These are phyloP conservation scores for Ascochyta viciae-villosae DNA, from an alignment of 2,329 filamentous ascomycete genomes.

Conservation along the genomic window DNA sequence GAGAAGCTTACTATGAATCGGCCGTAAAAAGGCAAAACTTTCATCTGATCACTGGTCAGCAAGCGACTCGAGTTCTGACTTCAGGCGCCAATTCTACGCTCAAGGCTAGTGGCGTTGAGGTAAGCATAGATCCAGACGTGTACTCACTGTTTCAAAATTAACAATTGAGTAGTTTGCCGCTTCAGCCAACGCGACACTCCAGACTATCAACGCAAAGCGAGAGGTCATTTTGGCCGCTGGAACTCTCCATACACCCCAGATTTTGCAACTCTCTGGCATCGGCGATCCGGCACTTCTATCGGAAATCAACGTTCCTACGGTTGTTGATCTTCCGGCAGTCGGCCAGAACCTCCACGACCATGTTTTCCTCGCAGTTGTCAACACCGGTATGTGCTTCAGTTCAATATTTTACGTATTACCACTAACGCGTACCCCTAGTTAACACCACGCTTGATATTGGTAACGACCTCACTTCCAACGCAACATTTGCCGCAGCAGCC, in stretches of 20 bases:
- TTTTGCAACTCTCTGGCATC: slow-evolving; percentile 39
- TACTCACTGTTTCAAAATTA: background rate
- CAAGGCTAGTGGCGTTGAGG: slow-evolving; percentile 29
- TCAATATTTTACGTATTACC: background rate
- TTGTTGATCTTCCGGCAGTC: slow-evolving; percentile 37
- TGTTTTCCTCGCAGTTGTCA: slow-evolving; percentile 17
- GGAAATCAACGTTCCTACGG: slow-evolving; percentile 25
- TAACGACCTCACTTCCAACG: slow-evolving; percentile 20
- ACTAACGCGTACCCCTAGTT: background rate
- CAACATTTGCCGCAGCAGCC: slow-evolving; percentile 31
- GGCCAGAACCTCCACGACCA: slow-evolving; percentile 37
- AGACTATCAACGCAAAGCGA: slow-evolving; percentile 26
- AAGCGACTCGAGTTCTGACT: slow-evolving; percentile 25
- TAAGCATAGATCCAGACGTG: background rate
- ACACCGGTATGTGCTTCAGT: slow-evolving; percentile 13
- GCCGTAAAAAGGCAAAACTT: slow-evolving; percentile 27
- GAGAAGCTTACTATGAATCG: slow-evolving; percentile 30
- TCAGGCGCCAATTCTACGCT: slow-evolving; percentile 4
- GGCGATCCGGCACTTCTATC: slow-evolving; percentile 29
- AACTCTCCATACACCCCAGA: slow-evolving; percentile 34
- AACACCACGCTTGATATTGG: slow-evolving; percentile 20
- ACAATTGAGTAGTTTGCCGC: slow-evolving; percentile 16
- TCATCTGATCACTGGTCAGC: slow-evolving; percentile 27
- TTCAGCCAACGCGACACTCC: slow-evolving; percentile 17
- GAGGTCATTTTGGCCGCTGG: slow-evolving; percentile 39